These are phyloP conservation scores for Myxozyma mucilagina DNA, from an alignment of 805 yeast species.

Conservation along the genomic window DNA sequence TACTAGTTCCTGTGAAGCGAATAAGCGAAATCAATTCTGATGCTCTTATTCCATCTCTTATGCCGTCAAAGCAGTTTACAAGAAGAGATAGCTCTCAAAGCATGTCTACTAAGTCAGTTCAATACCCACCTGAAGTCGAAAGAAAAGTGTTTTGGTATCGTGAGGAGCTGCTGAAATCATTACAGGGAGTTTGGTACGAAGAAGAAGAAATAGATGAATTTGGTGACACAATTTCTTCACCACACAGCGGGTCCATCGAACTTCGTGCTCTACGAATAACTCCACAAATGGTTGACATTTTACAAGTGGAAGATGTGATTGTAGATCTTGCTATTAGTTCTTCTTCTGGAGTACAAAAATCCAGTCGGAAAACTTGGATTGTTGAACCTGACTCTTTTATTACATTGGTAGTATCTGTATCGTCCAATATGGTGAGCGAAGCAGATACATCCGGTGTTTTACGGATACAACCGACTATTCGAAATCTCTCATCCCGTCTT, in stretches of 20 bases:
- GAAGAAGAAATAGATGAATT: not conserved
- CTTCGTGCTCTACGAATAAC: constrained; percentile 65
- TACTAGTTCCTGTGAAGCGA: constrained; percentile 70
- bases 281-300: constrained; percentile 56
- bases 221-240: not conserved
- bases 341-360: not conserved
- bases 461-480: constrained; percentile 26
- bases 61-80: constrained; percentile 27
- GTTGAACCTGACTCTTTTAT: constrained; percentile 18
- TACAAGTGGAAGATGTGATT: constrained; percentile 53
- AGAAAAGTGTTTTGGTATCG: constrained; percentile 77
- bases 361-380: constrained; percentile 22
- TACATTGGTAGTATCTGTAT: constrained; percentile 7
- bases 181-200: constrained; percentile 66
- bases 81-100: not conserved
- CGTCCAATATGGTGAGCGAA: not conserved
- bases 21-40: constrained; percentile 26
- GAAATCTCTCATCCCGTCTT: constrained; percentile 14
- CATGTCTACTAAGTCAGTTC: not conserved
- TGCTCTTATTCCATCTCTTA: constrained; percentile 17
- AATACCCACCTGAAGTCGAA: constrained; percentile 21
- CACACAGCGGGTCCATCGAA: constrained; percentile 59
- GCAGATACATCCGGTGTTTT: constrained; percentile 11
- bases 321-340: constrained; percentile 34
- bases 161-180: constrained; percentile 56